Conservation (phyloP, 306 rosid genomes). For the Cucumis melo region DNA sequence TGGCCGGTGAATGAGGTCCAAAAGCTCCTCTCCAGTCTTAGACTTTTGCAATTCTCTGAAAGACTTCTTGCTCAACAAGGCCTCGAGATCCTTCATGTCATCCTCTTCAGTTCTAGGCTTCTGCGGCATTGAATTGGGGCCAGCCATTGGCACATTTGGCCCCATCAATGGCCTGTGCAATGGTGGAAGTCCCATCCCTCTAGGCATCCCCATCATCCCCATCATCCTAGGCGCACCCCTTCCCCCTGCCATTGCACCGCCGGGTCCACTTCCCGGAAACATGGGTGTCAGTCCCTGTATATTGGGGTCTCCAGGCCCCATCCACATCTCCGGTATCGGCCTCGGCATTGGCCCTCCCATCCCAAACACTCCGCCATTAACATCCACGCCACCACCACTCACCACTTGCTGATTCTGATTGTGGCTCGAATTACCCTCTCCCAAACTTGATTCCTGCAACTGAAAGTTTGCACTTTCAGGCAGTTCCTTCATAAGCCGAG, state of each 20-base stretch:
- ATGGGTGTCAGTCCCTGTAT: constrained; percentile 43
- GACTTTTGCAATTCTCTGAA: constrained; percentile 72
- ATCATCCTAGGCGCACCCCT: constrained; percentile 48
- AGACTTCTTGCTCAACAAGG: constrained; percentile 77
- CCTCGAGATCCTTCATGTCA: constrained; percentile 82
- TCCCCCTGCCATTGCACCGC: constrained; percentile 23
- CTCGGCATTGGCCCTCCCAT: constrained; percentile 44
- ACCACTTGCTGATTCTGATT: constrained; percentile 27
- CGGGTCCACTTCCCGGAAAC: constrained; percentile 37
- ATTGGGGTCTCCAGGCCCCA: constrained; percentile 49
- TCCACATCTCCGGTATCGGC: constrained; percentile 66
- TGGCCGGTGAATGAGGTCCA: constrained; percentile 91
- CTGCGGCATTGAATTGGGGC: constrained; percentile 31
- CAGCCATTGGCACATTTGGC: constrained; percentile 31
- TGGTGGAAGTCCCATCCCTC: constrained; percentile 52
- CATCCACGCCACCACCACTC: constrained; percentile 18
- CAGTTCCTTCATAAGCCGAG: constrained; percentile 65
- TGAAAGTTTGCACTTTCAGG: constrained; percentile 53
- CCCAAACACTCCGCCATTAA: constrained; percentile 44
- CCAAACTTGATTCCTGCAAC: constrained; percentile 28
- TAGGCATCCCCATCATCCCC: constrained; percentile 52
- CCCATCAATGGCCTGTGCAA: constrained; percentile 57
- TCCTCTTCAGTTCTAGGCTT: constrained; percentile 58
- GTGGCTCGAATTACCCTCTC: constrained; percentile 28
- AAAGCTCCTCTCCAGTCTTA: constrained; percentile 87